Evolutionary conservation across 2,329 filamentous ascomycete species (phyloP).

Genomic region (Chaetomium sp.): DNA sequence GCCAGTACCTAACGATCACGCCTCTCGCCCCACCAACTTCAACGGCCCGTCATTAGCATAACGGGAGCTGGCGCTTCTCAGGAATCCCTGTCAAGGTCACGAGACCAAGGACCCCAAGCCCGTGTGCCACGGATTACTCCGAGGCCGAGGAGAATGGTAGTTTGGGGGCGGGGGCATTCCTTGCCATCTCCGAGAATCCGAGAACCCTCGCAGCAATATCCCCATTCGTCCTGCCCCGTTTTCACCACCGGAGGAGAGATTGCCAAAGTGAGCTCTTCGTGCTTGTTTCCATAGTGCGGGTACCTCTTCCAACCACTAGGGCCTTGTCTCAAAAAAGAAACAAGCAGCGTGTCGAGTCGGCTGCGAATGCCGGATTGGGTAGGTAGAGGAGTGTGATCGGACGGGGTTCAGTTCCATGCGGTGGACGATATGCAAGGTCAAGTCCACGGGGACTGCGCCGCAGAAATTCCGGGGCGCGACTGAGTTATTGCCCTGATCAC

Average conservation of each 20-base stretch:
- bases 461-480: not conserved
- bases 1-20: not conserved
- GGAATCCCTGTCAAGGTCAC: not conserved
- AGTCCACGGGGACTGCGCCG: not conserved
- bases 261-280: not conserved
- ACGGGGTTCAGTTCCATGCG: no score
- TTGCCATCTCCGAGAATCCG: not conserved
- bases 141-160: not conserved
- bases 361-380: not conserved
- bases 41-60: not conserved
- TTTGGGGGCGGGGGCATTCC: not conserved
- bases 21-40: not conserved
- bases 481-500: not conserved
- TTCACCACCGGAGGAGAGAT: not conserved
- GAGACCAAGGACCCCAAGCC: not conserved
- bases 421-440: not conserved
- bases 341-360: not conserved
- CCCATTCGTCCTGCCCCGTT: not conserved
- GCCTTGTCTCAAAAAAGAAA: not conserved
- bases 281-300: not conserved
- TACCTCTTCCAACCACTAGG: not conserved
- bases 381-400: no score
- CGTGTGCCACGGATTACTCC: not conserved
- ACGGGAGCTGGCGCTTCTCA: not conserved
- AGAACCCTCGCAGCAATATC: not conserved